Evolutionary conservation across 768 basidiomycete genomes (phyloP).

Genomic region (Leucosporidium scottii): DNA sequence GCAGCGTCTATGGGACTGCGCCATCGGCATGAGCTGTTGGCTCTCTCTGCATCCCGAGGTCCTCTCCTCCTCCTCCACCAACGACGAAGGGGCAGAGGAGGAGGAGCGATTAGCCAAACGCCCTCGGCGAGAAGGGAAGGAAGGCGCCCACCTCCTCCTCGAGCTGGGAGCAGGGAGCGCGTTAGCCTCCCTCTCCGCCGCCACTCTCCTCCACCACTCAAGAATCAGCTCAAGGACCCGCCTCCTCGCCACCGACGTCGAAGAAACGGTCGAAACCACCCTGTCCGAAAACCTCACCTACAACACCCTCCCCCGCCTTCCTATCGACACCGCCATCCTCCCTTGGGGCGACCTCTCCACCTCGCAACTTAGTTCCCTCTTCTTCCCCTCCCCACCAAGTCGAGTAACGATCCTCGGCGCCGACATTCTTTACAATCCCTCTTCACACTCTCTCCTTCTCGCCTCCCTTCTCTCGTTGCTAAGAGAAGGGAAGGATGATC

Average conservation of each 20-base stretch:
- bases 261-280: slow-evolving; percentile 31
- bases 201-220: neutral
- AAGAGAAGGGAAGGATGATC: neutral
- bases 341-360: slow-evolving; percentile 23
- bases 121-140: neutral
- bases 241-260: slow-evolving; percentile 29
- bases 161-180: slow-evolving; percentile 37
- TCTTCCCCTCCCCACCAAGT: neutral
- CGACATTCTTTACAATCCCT: slow-evolving; percentile 36
- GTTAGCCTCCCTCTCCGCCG: slow-evolving; percentile 12
- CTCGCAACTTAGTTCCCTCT: neutral
- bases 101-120: neutral
- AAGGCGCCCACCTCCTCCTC: slow-evolving; percentile 1
- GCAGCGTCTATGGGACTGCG: slow-evolving; percentile 32
- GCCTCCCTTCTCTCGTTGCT: slow-evolving; percentile 25
- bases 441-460: slow-evolving; percentile 26
- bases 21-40: slow-evolving; percentile 22
- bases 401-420: slow-evolving; percentile 24
- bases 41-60: slow-evolving; percentile 11
- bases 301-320: slow-evolving; percentile 6
- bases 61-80: neutral
- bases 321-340: neutral
- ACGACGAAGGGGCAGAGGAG: neutral
- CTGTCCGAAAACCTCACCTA: slow-evolving; percentile 23
- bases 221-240: neutral